Evolutionary conservation across 805 yeast species (phyloP), one percentile per base, ranked within the genome.

Genomic region (Nakazawaea populi): DNA sequence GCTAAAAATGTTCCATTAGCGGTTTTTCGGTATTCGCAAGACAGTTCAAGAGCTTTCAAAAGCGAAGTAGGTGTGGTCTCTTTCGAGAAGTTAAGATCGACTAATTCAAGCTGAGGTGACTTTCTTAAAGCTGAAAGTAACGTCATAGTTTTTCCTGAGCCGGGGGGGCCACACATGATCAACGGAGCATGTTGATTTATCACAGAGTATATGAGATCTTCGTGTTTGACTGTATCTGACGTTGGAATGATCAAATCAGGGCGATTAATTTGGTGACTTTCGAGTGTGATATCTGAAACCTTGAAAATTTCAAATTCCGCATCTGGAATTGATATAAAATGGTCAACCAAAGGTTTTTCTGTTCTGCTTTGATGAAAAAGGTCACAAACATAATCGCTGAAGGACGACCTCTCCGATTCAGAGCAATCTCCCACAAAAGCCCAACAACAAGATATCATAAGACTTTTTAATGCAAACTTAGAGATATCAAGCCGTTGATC

Each of bases 71-170:
- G 87, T 0, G 83, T 69, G 0, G 96, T 85, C 18, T 87, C 90
- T 55, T 87, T 87, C 1, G 96, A 89, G 59, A 91, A 89, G 58
- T 89, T 92, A 57, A 92, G 64, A 4, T 89, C 80, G 3, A 82
- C 73, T 2, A 89, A 69, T 24, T 82, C 86, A 52, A 81, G 70
- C 12, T 76, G 72, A 0, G 83, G 75, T 0, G 85, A 74, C 48
- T 71, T 72, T 43, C 87, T 69, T 40, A 92, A 62, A 0, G 89
- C 83, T 44, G 84, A 80, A 56, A 88, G 74, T 18, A 92, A 67
- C 0, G 91, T 82, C 98, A 92, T 91, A 0, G 98, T 91, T 62
- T 92, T 92, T 52, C 98, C 98, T 0, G 97, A 86, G 4, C 98
- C 98, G 0, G 98, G 97, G 0, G 98, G 98, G 2, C 98, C 98